Percentiles rank a stretch among this genome's conserved stretches.
These are phyloP conservation scores for Candida quercuum DNA, from an alignment of 805 yeast genomes.

Conservation along the genomic window DNA sequence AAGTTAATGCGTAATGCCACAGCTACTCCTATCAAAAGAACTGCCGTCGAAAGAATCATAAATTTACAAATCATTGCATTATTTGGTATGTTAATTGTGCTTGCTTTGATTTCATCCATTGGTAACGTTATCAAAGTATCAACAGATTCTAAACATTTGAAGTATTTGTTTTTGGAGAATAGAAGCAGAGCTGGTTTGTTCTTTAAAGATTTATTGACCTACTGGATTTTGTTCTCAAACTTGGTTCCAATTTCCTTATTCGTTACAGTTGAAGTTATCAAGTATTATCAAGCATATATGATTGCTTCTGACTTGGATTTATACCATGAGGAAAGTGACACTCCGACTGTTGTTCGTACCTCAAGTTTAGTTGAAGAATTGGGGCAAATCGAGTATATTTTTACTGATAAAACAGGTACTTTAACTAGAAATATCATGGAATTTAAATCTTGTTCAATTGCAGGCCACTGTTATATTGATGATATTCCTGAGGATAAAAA, in stretches of 20 bases:
- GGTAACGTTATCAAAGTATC: conserved; percentile 79
- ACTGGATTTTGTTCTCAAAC: conserved; percentile 94
- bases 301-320: conserved; percentile 92
- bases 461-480: conserved; percentile 82
- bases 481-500: conserved; percentile 88
- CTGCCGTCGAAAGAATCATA: conserved; percentile 94
- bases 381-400: conserved; percentile 94
- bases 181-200: conserved; percentile 65
- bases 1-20: conserved; percentile 98
- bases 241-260: conserved; percentile 96
- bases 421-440: conserved; percentile 96
- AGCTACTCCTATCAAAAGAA: conserved; percentile 94
- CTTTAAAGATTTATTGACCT: conserved; percentile 84
- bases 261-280: conserved; percentile 93
- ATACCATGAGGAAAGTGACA: conserved; percentile 82
- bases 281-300: conserved; percentile 91
- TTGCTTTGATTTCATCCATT: conserved; percentile 75
- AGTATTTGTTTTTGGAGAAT: conserved; percentile 65
- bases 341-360: conserved; percentile 93
- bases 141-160: conserved; percentile 44
- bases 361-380: conserved; percentile 94
- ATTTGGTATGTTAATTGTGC: conserved; percentile 69
- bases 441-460: conserved; percentile 88
- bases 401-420: conserved; percentile 97
- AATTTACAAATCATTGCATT: conserved; percentile 87